Evolutionary conservation across 2,329 filamentous ascomycete genomes (phyloP).

Genomic region (Lachnellula arida): DNA sequence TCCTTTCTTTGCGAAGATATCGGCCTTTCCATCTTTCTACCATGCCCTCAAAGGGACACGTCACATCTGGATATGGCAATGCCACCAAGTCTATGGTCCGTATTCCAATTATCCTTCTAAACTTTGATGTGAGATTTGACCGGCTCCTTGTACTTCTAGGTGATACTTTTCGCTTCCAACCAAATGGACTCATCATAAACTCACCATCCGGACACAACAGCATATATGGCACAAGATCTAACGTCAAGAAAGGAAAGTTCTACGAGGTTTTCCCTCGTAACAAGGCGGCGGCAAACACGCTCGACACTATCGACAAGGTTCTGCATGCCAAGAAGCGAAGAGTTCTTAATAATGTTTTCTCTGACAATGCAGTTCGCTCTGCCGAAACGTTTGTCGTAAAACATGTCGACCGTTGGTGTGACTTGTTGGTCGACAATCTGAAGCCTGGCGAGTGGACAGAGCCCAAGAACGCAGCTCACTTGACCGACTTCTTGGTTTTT

Average conservation of each 20-base stretch:
- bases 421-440: constrained; percentile 5
- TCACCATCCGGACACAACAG: constrained; percentile 4
- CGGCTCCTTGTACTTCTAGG: background rate
- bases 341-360: constrained; percentile 9
- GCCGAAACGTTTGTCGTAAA: constrained; percentile 6
- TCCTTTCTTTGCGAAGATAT: constrained; percentile 5
- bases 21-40: constrained; percentile 1
- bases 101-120: background rate
- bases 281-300: constrained; percentile 3
- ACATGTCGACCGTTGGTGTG: constrained; percentile 15
- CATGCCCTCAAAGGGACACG: background rate
- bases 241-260: constrained; percentile 10
- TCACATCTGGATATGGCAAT: constrained; percentile 8
- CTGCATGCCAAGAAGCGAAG: constrained; percentile 8
- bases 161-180: constrained; percentile 5
- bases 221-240: constrained; percentile 8
- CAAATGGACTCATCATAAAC: constrained; percentile 9
- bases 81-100: constrained; percentile 4
- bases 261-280: constrained; percentile 6
- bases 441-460: constrained; percentile 7
- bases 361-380: constrained; percentile 9
- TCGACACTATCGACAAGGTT: constrained; percentile 2
- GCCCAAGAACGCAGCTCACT: constrained; percentile 1
- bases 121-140: background rate
- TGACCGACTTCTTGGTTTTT: background rate